Evolutionary conservation across 1,284 basidiomycete species (phyloP), one percentile per base, ranked within the genome.

Genomic region (Naganishia sp.): DNA sequence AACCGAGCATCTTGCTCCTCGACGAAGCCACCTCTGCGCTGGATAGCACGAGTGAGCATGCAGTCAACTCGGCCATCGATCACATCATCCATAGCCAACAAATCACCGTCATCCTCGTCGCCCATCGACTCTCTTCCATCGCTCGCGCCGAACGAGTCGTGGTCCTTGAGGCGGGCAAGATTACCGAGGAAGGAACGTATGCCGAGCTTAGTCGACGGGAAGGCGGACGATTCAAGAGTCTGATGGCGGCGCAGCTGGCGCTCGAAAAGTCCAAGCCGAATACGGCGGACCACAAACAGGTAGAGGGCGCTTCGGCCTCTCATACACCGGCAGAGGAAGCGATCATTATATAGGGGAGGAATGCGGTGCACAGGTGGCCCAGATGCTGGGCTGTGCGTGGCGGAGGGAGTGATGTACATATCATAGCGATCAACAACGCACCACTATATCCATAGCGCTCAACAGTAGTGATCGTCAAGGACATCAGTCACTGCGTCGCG

Each of bases 71-170:
- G 73, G 94, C 94, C 1, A 90, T 97, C 64, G 90, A 92, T 75
- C 89, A 88, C 75, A 93, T 96, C 68, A 83, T 94, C 56, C 82
- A 84, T 64, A 84, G 85, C 25, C 81, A 88, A 60, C 85, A 88
- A 70, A 91, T 92, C 55, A 94, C 92, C 1, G 93, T 92, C 68
- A 81, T 96, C 48, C 87, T 95, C 64, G 91, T 94, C 28, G 93
- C 93, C 0, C 93, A 95, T 78, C 83, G 93, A 65, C 76, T 92
- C 55, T 90, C 88, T 23, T 92, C 89, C 11, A 92, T 92, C 69
- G 91, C 88, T 21, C 83, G 88, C 65, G 91, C 90, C 1, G 90
- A 93, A 74, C 83, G 88, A 39, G 90, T 94, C 56, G 88, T 92
- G 9, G 91, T 94, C 18, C 83, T 96, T 33, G 92, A 95, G 81